Percentiles rank a stretch among this genome's conserved stretches.
These are phyloP conservation scores for Serendipita sp. DNA, from an alignment of 768 basidiomycete species.

Conservation along the genomic window DNA sequence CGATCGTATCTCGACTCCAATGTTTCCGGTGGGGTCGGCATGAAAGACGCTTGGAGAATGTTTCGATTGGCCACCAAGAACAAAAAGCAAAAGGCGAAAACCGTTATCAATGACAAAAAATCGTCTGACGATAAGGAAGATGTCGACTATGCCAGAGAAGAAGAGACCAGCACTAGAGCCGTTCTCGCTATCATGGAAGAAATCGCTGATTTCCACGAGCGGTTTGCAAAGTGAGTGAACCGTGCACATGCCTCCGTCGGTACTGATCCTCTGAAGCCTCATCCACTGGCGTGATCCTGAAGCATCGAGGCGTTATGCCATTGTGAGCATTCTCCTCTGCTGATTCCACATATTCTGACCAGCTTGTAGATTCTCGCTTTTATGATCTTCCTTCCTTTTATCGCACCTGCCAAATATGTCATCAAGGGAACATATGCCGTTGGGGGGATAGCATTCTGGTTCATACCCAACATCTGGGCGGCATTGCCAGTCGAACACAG, in stretches of 20 bases:
- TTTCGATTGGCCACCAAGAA: conserved; percentile 28
- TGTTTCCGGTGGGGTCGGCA: conserved; percentile 24
- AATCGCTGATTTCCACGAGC: conserved; percentile 45
- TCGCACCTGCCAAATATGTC: conserved; percentile 35
- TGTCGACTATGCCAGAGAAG: conserved; percentile 20
- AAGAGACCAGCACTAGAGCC: conserved; percentile 28
- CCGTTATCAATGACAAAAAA: conserved; percentile 9
- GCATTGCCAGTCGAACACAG: conserved; percentile 32
- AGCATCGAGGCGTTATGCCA: conserved; percentile 32
- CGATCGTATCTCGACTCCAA: conserved; percentile 30
- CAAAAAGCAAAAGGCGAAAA: conserved; percentile 21
- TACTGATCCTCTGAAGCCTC: conserved; percentile 25
- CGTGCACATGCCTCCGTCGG: background rate
- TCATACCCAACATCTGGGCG: conserved; percentile 37
- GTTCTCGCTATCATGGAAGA: conserved; percentile 28
- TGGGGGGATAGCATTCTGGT: conserved; percentile 45
- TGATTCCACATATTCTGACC: conserved; percentile 5
- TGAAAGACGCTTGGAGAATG: conserved; percentile 39
- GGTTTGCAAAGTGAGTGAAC: conserved; percentile 38
- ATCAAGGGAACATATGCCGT: conserved; percentile 31
- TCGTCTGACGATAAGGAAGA: conserved; percentile 20
- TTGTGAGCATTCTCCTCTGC: conserved; percentile 22
- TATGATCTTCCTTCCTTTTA: conserved; percentile 24
- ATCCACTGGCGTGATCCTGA: conserved; percentile 47
- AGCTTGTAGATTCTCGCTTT: conserved; percentile 23